Evolutionary conservation across 2,329 filamentous ascomycete species (phyloP), one percentile per base, ranked within the genome.

Genomic region (Ophiostoma populinum): DNA sequence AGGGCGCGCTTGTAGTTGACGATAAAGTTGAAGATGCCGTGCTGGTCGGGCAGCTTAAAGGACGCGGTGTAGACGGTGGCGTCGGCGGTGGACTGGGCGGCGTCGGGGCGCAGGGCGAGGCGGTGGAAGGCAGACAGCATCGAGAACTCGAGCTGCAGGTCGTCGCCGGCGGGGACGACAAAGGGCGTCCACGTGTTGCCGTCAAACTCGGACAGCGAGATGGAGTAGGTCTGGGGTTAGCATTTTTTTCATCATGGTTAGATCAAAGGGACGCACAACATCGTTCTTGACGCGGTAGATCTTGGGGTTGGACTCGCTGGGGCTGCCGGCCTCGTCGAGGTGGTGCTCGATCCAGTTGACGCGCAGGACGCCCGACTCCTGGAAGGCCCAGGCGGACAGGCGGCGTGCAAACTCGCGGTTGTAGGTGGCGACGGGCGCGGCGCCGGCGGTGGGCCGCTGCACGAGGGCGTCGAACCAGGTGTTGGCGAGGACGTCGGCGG

Each of bases 51-150:
- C 4, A 87, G 69, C 43, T 67, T 79, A 59, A 98, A 94, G 17
- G 70, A 67, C 30, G 70, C 67, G 43, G 68, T 67, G 63, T 77
- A 98, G 42, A 80, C 67, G 33, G 80, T 76, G 43, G 75, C 73
- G 47, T 81, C 75, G 36, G 65, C 56, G 2, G 74, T 77, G 18
- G 63, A 63, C 21, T 58, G 55, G 19, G 44, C 46, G 11, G 71
- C 68, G 26, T 45, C 44, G 12, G 70, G 67, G 16, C 38, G 25
- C 28, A 98, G 74, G 40, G 74, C 65, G 22, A 95, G 67, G 27
- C 90, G 86, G 61, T 94, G 79, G 72, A 94, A 95, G 38, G 90
- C 87, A 2, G 87, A 94, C 31, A 98, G 78, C 90, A 95, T 98
- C 61, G 76, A 86, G 65, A 95, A 94, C 57, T 98, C 90, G 42